These are phyloP conservation scores for Talaromyces borbonicus DNA, from an alignment of 495 filamentous ascomycete genomes.

Conservation along the genomic window DNA sequence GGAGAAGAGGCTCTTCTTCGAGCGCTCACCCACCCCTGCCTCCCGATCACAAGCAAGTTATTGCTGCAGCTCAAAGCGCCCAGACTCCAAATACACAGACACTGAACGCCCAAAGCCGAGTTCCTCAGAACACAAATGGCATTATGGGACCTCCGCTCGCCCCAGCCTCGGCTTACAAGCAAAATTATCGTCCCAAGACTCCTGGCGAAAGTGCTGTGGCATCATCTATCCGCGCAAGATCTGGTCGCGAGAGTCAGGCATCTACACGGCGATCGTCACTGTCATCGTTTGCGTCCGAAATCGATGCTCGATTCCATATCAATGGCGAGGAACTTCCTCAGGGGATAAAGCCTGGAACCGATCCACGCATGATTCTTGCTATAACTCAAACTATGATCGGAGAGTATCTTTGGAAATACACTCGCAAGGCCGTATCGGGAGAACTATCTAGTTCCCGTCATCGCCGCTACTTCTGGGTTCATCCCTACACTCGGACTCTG, in stretches of 20 bases:
- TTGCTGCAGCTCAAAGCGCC: slow-evolving; percentile 60
- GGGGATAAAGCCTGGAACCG: slow-evolving; percentile 51
- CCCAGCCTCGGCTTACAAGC: slow-evolving; percentile 68
- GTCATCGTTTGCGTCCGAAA: slow-evolving; percentile 88
- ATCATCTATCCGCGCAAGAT: slow-evolving; percentile 28
- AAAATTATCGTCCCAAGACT: slow-evolving; percentile 57
- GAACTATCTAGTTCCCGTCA: slow-evolving; percentile 83
- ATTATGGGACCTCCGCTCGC: slow-evolving; percentile 80
- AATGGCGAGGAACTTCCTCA: slow-evolving; percentile 47
- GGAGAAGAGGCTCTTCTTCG: slow-evolving; percentile 32
- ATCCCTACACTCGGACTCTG: slow-evolving; percentile 90
- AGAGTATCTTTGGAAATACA: slow-evolving; percentile 98
- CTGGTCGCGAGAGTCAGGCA: slow-evolving; percentile 36
- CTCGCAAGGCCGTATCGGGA: slow-evolving; percentile 75
- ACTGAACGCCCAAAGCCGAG: no score
- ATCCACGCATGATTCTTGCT: slow-evolving; percentile 97
- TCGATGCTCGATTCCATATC: slow-evolving; percentile 84
- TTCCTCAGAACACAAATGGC: slow-evolving; percentile 32
- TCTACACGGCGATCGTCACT: slow-evolving; percentile 68
- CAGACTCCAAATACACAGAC: no score
- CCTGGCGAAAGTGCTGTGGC: slow-evolving; percentile 43
- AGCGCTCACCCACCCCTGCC: slow-evolving; percentile 65
- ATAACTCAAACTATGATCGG: slow-evolving; percentile 99
- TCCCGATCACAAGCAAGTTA: slow-evolving; percentile 69
- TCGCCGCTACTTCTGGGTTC: slow-evolving; percentile 96